Evolutionary conservation across 352 stramenopile species (phyloP).

Genomic region (Pythium diclinum): DNA sequence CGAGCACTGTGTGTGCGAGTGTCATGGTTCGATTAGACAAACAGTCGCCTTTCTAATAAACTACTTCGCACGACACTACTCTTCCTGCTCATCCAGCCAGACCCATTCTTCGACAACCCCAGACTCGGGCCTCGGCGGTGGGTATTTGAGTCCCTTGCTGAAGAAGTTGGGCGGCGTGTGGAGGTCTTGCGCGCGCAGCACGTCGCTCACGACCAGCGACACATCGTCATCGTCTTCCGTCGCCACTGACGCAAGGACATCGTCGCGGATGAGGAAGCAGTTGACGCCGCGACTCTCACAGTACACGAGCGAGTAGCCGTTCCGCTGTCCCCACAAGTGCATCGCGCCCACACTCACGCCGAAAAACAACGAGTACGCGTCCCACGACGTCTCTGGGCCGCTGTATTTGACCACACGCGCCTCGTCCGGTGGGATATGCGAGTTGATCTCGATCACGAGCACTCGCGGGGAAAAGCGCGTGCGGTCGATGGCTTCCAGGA

Average conservation of each 20-base stretch:
- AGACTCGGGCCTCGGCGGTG: conserved; percentile 31
- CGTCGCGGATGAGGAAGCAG: conserved; percentile 63
- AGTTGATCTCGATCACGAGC: conserved; percentile 63
- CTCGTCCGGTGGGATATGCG: conserved; percentile 46
- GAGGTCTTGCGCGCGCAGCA: conserved; percentile 35
- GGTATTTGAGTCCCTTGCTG: conserved; percentile 49
- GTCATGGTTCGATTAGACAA: conserved; percentile 47
- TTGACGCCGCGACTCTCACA: conserved; percentile 77
- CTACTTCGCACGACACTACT: background rate
- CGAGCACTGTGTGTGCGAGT: conserved; percentile 70
- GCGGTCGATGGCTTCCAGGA: conserved; percentile 52
- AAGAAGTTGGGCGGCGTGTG: conserved; percentile 68
- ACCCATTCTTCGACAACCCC: conserved; percentile 39
- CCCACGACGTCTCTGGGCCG: conserved; percentile 36
- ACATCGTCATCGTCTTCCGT: background rate
- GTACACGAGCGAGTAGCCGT: conserved; percentile 72
- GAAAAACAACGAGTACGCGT: conserved; percentile 53
- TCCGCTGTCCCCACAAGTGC: conserved; percentile 32
- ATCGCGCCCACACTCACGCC: conserved; percentile 54
- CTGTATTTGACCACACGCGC: conserved; percentile 46
- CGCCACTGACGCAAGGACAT: conserved; percentile 31
- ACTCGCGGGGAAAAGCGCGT: conserved; percentile 44
- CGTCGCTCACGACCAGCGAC: conserved; percentile 28
- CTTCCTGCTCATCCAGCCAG: conserved; percentile 31
- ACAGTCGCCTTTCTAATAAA: background rate